Evolutionary conservation across 192 early-diverging fungal genomes (phyloP), one percentile per base, ranked within the genome.

Genomic region (Podila clonocystis): DNA sequence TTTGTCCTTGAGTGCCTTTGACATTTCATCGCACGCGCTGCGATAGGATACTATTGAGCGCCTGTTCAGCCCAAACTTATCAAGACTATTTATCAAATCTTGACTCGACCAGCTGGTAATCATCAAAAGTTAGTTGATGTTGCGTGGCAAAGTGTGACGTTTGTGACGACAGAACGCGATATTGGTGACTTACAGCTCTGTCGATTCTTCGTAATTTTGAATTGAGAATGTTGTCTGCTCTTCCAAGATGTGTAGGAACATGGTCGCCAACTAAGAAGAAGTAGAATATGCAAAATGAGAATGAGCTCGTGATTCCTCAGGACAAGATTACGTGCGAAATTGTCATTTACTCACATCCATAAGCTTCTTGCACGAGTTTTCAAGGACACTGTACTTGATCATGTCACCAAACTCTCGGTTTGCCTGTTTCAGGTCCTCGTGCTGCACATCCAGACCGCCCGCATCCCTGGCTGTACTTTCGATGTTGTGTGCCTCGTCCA

Each of bases 401-500:
- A 75, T 68, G 4, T 60, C 49, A 15, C 9, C 36, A 45, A 75
- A 75, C 52, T 75, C 45, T 0, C 9, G 9, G 2, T n/a, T 24
- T 1, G 65, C 73, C 11, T 33, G 13, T 29, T n/a, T 30, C 26
- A 75, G 48, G 17, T 75, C 65, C 0, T 52, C 36, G 52, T 68
- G 50, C 31, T 36, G 20, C 26, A 68, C 36, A 8, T 75, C 74
- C 12, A 75, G 20, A 0, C 74, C 74, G 5, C 74, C 74, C 9
- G 74, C 74, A 26, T 75, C 74, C 33, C 74, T 63, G 4, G 74
- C 24, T 41, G 74, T 67, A 48, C 74, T 62, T 31, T 83, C 85
- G 66, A 86, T 74, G 57, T 87, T 86, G 57, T 87, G 83, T 8
- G 85, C 91, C 65, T 92, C 91, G 59, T 92, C 91, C 70, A 92